phyloP scores from a whole-genome alignment of 495 filamentous ascomycete genomes.

The Astrothelium subdiscretum region DNA sequence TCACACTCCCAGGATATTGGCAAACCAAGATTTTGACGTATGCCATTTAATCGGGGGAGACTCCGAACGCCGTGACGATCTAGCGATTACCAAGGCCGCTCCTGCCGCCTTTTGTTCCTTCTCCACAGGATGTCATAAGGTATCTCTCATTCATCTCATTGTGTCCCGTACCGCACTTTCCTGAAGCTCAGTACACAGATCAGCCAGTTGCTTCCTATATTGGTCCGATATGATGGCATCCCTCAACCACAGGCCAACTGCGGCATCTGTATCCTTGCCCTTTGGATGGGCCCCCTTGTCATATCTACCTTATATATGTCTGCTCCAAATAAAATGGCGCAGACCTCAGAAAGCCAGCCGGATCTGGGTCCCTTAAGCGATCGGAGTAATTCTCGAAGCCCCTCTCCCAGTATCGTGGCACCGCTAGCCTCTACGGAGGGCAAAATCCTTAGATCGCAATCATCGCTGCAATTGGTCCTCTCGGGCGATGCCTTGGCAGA shows the following conservation, averaged over 20 bases:
- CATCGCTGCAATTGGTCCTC: background rate
- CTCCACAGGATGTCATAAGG: too few relatives aligned
- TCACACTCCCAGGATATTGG: too few relatives aligned
- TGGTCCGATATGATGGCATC: background rate
- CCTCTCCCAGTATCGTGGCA: background rate
- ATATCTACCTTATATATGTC: background rate
- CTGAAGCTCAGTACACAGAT: too few relatives aligned
- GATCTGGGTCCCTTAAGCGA: background rate
- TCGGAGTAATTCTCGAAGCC: background rate
- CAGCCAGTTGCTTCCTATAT: background rate
- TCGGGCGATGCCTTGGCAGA: background rate
- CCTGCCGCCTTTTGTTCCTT: too few relatives aligned
- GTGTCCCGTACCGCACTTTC: too few relatives aligned
- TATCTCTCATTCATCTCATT: too few relatives aligned
- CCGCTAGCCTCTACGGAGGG: background rate
- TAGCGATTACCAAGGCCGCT: too few relatives aligned
- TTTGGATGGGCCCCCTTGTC: background rate
- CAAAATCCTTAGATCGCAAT: background rate
- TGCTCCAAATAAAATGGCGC: background rate
- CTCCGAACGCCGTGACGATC: too few relatives aligned
- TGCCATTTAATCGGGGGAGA: too few relatives aligned
- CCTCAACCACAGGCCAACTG: background rate
- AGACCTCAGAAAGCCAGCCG: background rate
- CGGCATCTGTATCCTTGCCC: background rate
- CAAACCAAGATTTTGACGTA: too few relatives aligned